Evolutionary conservation across 2,329 filamentous ascomycete species (phyloP).

Genomic region (Colletotrichum sp.): DNA sequence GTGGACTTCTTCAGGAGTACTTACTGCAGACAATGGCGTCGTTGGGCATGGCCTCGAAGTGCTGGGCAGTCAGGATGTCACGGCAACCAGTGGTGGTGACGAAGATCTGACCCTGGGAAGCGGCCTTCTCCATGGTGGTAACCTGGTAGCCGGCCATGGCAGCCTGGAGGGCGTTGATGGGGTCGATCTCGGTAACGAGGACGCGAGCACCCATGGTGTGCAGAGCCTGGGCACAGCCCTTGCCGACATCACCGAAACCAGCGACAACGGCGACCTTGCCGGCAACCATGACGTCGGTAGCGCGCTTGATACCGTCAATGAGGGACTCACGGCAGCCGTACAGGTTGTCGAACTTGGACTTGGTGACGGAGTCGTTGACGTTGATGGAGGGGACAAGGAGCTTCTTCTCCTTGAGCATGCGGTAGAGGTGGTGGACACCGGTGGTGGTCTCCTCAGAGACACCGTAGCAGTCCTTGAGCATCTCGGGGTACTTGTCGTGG

Average conservation of each 20-base stretch:
- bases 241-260: conserved; percentile 98
- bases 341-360: conserved; percentile 99
- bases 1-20: conserved; percentile 32
- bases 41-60: conserved; percentile 96
- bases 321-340: conserved; percentile 99
- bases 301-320: conserved; percentile 99
- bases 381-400: conserved; percentile 97
- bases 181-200: conserved; percentile 95
- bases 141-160: conserved; percentile 98
- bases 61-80: conserved; percentile 89
- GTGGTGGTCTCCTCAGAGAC: conserved; percentile 99
- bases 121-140: conserved; percentile 97
- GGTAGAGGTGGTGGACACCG: conserved; percentile 99
- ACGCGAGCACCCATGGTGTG: conserved; percentile 97
- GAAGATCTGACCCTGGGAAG: conserved; percentile 90
- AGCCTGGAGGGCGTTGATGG: conserved; percentile 99
- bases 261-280: conserved; percentile 98
- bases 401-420: conserved; percentile 89
- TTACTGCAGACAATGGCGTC: conserved; percentile 98
- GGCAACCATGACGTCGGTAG: conserved; percentile 99
- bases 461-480: conserved; percentile 98
- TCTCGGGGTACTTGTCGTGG: conserved; percentile 97
- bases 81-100: conserved; percentile 99
- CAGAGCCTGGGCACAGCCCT: conserved; percentile 96
- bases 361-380: conserved; percentile 99